phyloP scores from a whole-genome alignment of 108 stramenopile genomes.

The Conticribra guillardii region DNA sequence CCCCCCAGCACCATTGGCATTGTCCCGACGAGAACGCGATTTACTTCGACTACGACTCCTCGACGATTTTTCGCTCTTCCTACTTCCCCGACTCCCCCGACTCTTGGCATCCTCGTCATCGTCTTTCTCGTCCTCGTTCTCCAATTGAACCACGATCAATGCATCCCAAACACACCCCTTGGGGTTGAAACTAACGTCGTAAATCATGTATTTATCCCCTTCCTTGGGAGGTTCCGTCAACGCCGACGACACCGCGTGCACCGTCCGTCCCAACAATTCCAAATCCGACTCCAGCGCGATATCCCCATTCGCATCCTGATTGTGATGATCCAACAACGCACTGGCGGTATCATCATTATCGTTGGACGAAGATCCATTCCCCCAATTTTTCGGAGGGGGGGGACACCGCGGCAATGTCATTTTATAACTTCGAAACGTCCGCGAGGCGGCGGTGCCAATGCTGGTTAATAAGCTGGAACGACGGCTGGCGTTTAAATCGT shows the following conservation, averaged over 20 bases:
- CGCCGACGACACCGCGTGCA: slow-evolving; percentile 41
- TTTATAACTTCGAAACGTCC: slow-evolving; percentile 49
- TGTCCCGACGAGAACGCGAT: too few species aligned
- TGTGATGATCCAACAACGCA: neutral
- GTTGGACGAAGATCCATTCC: slow-evolving; percentile 5
- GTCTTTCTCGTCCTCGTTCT: slow-evolving; percentile 19
- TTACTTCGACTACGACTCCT: slow-evolving; percentile 15
- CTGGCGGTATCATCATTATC: neutral
- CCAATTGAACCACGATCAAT: slow-evolving; percentile 30
- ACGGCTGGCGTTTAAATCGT: slow-evolving; percentile 32
- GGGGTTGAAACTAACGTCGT: slow-evolving; percentile 50
- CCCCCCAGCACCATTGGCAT: too few species aligned
- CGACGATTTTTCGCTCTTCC: neutral
- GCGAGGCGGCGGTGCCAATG: slow-evolving; percentile 38
- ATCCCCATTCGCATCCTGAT: neutral
- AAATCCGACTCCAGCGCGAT: slow-evolving; percentile 39
- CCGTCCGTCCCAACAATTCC: slow-evolving; percentile 47
- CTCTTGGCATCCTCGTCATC: slow-evolving; percentile 21
- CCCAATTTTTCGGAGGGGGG: slow-evolving; percentile 15
- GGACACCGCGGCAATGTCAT: slow-evolving; percentile 38
- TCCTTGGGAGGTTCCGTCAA: slow-evolving; percentile 45
- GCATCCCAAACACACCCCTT: slow-evolving; percentile 58
- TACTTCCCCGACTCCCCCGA: neutral
- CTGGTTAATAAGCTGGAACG: slow-evolving; percentile 27
- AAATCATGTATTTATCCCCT: slow-evolving; percentile 39